A percentile compares a stretch with the other conserved stretches of the same genome.
Evolutionary conservation across 2,329 filamentous ascomycete genomes (phyloP).

Genomic region (Rhytidhysteron rufulum): DNA sequence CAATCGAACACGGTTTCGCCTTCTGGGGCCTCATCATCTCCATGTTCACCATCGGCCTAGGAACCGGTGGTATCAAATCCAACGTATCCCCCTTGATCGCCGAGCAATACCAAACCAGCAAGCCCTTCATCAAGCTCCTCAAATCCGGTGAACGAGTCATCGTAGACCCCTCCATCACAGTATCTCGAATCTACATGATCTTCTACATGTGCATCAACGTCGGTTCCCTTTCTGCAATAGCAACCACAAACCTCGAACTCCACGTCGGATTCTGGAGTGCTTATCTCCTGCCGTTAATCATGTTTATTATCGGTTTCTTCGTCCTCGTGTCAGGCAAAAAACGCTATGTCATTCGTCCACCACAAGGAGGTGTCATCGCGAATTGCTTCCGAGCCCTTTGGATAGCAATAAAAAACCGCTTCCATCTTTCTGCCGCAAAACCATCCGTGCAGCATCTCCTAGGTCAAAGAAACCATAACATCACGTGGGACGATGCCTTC

Average conservation of each 20-base stretch:
- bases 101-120: slow-evolving; percentile 44
- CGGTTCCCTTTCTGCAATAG: slow-evolving; percentile 64
- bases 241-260: slow-evolving; percentile 66
- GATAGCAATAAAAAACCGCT: slow-evolving; percentile 51
- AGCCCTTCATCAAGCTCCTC: slow-evolving; percentile 37
- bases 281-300: slow-evolving; percentile 59
- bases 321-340: slow-evolving; percentile 40
- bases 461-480: slow-evolving; percentile 36
- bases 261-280: slow-evolving; percentile 69
- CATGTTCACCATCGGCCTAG: slow-evolving; percentile 67
- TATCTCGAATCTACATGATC: slow-evolving; percentile 52
- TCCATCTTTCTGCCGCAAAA: slow-evolving; percentile 59
- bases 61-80: slow-evolving; percentile 77
- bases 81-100: slow-evolving; percentile 59
- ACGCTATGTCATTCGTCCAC: slow-evolving; percentile 33
- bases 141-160: slow-evolving; percentile 39
- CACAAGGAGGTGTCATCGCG: slow-evolving; percentile 34
- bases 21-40: slow-evolving; percentile 63
- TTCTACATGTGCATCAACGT: slow-evolving; percentile 73
- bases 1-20: slow-evolving; percentile 57
- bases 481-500: slow-evolving; percentile 65
- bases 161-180: slow-evolving; percentile 44
- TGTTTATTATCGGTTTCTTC: slow-evolving; percentile 62
- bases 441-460: slow-evolving; percentile 49
- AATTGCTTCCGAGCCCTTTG: slow-evolving; percentile 56